Evolutionary conservation across 2,329 filamentous ascomycete genomes (phyloP), one percentile per base, ranked within the genome.

Genomic region (Diatrype stigma): DNA sequence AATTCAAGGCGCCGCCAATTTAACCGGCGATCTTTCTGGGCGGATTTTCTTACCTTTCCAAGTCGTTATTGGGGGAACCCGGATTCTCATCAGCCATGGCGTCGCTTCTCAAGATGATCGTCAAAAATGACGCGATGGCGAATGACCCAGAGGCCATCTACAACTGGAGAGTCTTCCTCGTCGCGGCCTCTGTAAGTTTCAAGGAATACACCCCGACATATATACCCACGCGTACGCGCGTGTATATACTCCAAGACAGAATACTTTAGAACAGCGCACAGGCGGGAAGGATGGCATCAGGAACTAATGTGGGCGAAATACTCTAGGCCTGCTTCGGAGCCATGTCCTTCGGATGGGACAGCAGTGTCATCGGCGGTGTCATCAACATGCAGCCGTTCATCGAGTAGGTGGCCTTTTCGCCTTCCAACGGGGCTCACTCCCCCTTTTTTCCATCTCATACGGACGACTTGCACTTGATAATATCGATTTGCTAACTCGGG

Each of bases 61-160:
- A n/a, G n/a, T n/a, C n/a, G n/a, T n/a, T n/a, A n/a, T n/a, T 22
- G 38, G 38, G 38, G 19, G 17, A 21, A 22, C 21, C 17, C 40
- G 48, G 51, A 52, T 51, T 49, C 46, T 38, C 47, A 32, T 54
- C 51, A 47, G 38, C 37, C 54, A 64, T 57, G 51, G 47, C 61
- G 58, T 57, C 54, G 42, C 3, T 66, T 46, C 62, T 77, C 50
- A 67, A 60, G 53, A 73, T 70, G 57, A 74, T 79, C 56, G 73
- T 78, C 55, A 73, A 72, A 60, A 79, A 79, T 65, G 75, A 88
- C 61, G 81, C 85, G 50, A 86, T 87, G 74, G 81, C 76, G 64
- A 70, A 73, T 48, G 85, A 89, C 63, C 85, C 85, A 14, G 75
- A 77, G 16, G 81, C 87, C 66, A 82, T 88, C 52, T 88, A 88